Evolutionary conservation across 768 basidiomycete species (phyloP), one percentile per base, ranked within the genome.

Genomic region (Psilocybe sp.): DNA sequence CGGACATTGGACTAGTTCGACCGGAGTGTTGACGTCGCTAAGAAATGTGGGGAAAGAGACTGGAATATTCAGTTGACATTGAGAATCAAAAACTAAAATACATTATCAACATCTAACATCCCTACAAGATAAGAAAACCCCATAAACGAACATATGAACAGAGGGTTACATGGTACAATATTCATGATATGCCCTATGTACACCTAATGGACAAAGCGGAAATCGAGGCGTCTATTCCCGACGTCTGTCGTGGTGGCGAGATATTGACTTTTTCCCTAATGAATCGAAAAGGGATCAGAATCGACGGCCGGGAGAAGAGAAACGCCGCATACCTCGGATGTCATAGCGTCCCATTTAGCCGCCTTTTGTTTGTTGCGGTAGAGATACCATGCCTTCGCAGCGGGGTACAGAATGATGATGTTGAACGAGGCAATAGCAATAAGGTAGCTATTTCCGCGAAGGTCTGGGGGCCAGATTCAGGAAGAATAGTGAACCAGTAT

Each of bases 151-250:
- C n/a, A n/a, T n/a, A n/a, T n/a, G n/a, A n/a, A n/a, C n/a, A n/a
- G n/a, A n/a, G n/a, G n/a, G n/a, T n/a, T n/a, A n/a, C n/a, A n/a
- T n/a, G n/a, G n/a, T n/a, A n/a, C n/a, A n/a, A n/a, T n/a, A n/a
- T n/a, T n/a, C n/a, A n/a, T n/a, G n/a, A n/a, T n/a, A n/a, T n/a
- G n/a, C n/a, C n/a, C n/a, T n/a, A 14, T 18, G 11, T 20, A 34
- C 3, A 9, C 38, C 55, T 65, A 82, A 64, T 84, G 77, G 3
- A 79, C 80, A 53, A 85, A 85, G 32, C 80, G 68, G 61, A 84
- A 85, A 60, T 85, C 81, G 28, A 85, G 70, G n/a, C 81, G 71
- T 51, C 76, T 70, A 51, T 83, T 85, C 32, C 84, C 83, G 18
- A 74, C 57, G 55, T 87, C 83, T 16, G 62, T 78, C 9, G 85